Percentiles rank a stretch among this genome's conserved stretches.
Conservation (phyloP, 805 yeast species). For the Lipomyces starkeyi region DNA sequence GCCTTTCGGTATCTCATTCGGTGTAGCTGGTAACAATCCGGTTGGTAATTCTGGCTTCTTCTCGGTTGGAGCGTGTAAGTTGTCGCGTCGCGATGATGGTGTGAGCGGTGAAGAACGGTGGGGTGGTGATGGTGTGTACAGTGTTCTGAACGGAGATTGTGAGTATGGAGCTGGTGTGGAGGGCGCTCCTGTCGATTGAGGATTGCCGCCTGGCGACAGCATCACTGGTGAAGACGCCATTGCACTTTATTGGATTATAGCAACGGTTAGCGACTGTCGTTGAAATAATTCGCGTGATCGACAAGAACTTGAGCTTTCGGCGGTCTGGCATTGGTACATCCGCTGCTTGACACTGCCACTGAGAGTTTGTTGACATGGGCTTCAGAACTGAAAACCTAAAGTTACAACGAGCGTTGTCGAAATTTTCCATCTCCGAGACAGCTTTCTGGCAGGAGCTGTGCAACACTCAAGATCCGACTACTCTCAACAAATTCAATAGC, state of each 20-base stretch:
- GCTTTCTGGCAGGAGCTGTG: background rate
- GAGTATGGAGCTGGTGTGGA: slow-evolving; percentile 23
- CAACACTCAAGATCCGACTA: background rate
- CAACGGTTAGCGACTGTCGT: background rate
- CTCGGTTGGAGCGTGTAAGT: background rate
- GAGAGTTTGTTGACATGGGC: background rate
- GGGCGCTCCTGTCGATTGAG: background rate
- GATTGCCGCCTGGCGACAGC: background rate
- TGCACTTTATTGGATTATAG: background rate
- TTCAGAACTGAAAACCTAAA: background rate
- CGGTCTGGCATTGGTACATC: background rate
- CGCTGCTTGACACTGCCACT: background rate
- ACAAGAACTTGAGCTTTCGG: background rate
- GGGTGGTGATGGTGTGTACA: slow-evolving; percentile 32
- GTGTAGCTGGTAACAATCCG: slow-evolving; percentile 26
- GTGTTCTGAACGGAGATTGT: slow-evolving; percentile 35
- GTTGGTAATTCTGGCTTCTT: slow-evolving; percentile 15
- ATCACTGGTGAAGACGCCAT: slow-evolving; percentile 1
- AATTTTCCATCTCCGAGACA: background rate
- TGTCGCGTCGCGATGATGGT: slow-evolving; percentile 7
- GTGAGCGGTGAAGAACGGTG: background rate
- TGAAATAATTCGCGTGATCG: background rate
- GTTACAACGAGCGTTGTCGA: background rate
- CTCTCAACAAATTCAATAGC: background rate
- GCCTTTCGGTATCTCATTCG: slow-evolving; percentile 36